Percentiles rank a stretch among this genome's conserved stretches.
These are phyloP conservation scores for Naegleria gruberi DNA, from an alignment of 208 protist species.

Conservation along the genomic window DNA sequence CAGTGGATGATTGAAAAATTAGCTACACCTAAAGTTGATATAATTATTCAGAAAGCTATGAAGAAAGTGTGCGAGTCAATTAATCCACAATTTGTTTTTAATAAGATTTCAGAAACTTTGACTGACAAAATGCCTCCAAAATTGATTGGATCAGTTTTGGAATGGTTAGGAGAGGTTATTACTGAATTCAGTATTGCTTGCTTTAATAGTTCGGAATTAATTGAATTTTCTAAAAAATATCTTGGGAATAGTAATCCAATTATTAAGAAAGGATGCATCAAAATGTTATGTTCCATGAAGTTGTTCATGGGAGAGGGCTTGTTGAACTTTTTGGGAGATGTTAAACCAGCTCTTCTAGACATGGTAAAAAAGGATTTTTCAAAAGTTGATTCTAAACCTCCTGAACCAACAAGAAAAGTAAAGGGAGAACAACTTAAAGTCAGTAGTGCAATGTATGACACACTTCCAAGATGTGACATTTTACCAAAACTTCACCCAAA, in stretches of 20 bases:
- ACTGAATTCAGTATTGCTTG: neutral
- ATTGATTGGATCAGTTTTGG: neutral
- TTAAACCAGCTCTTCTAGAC: neutral
- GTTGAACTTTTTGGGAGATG: neutral
- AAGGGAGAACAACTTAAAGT: neutral
- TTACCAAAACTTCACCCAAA: neutral
- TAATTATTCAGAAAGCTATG: neutral
- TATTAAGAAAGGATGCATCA: slow-evolving; percentile 13
- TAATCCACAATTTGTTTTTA: slow-evolving; percentile 16
- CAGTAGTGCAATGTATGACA: neutral
- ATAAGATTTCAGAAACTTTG: neutral
- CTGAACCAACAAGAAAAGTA: neutral
- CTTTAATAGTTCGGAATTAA: neutral
- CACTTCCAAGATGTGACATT: slow-evolving; percentile 9
- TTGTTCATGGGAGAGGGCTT: neutral
- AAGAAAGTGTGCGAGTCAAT: neutral
- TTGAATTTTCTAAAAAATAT: slow-evolving; percentile 1
- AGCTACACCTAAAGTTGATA: neutral
- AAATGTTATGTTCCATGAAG: neutral
- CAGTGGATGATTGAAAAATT: neutral
- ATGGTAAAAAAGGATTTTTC: neutral
- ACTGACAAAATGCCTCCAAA: neutral
- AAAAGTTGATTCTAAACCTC: neutral
- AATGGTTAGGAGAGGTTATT: neutral
- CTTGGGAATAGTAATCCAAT: neutral